These are phyloP conservation scores for Lactarius vividus DNA, from an alignment of 768 basidiomycete species.

Conservation along the genomic window DNA sequence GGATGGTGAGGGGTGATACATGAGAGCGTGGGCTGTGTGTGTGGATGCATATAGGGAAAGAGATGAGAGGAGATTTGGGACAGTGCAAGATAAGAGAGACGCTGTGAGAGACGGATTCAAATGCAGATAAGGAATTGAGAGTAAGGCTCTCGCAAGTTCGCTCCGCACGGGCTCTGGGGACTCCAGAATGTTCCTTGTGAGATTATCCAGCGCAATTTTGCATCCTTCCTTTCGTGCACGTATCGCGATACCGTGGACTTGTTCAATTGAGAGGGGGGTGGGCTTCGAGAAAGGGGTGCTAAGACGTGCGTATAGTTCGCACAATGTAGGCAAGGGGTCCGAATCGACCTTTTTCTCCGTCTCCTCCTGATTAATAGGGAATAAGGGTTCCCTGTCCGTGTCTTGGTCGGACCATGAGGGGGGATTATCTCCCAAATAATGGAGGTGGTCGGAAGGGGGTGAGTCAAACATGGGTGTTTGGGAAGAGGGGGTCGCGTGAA, in stretches of 20 bases:
- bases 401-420: neutral
- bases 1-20: constrained; percentile 39
- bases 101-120: constrained; percentile 10
- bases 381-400: neutral
- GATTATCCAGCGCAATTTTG: constrained; percentile 38
- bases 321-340: neutral
- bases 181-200: constrained; percentile 42
- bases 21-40: constrained; percentile 33
- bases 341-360: constrained; percentile 6
- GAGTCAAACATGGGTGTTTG: neutral
- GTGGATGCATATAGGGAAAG: constrained; percentile 34
- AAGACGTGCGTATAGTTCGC: constrained; percentile 4
- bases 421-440: neutral
- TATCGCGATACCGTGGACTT: constrained; percentile 34
- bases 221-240: constrained; percentile 35
- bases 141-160: constrained; percentile 10
- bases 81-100: constrained; percentile 12
- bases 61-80: constrained; percentile 33
- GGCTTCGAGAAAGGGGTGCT: constrained; percentile 6
- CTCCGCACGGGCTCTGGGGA: constrained; percentile 14
- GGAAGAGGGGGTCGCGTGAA: constrained; percentile 4
- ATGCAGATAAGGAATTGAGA: constrained; percentile 14
- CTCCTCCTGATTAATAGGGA: neutral
- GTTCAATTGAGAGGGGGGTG: constrained; percentile 24
- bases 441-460: neutral